Evolutionary conservation across 78 protist genomes (phyloP), one percentile per base, ranked within the genome.

Genomic region (Speleostelium caveatum): DNA sequence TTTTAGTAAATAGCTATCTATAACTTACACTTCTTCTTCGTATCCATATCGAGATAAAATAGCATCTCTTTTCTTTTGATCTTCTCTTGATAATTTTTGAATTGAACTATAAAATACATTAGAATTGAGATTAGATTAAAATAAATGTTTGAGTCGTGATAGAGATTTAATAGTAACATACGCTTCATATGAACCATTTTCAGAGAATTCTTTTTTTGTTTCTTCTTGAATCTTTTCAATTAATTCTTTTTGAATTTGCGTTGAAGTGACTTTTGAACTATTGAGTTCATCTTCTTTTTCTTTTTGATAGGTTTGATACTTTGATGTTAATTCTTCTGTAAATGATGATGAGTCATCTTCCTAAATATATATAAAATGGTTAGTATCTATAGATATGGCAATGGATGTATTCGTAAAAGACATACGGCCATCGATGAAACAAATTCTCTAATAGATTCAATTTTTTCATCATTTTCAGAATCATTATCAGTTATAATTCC

Each of bases 41-140:
- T 80, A 78, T 16, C 75, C 89, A 59, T 80, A 80, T 68, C 33
- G 66, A 16, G 89, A 45, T 41, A 80, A 39, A 16, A 80, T 14
- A 7, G 32, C 62, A 41, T 80, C 89, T 80, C 89, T 80, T 33
- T 68, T 66, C 71, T 68, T 80, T 69, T 80, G 75, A 58, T 80
- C 78, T 30, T 80, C 89, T 68, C 77, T 80, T 58, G 89, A 16
- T 60, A 80, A 36, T 68, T 55, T 69, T 41, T 80, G 30, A 41
- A 53, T 68, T 58, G 89, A 66, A 32, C 73, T 76, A 12, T 24
- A 24, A 30, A 21, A 66, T 10, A 33, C 8, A 5, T 35, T 53
- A 14, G 16, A 32, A 69, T 69, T 32, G 3, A n/a, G n/a, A n/a
- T n/a, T n/a, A n/a, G n/a, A n/a, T n/a, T n/a, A n/a, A n/a, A n/a